Base-by-base conservation (phyloP, 768 basidiomycete genomes). In the Neoboletus brunneissimus region DNA sequence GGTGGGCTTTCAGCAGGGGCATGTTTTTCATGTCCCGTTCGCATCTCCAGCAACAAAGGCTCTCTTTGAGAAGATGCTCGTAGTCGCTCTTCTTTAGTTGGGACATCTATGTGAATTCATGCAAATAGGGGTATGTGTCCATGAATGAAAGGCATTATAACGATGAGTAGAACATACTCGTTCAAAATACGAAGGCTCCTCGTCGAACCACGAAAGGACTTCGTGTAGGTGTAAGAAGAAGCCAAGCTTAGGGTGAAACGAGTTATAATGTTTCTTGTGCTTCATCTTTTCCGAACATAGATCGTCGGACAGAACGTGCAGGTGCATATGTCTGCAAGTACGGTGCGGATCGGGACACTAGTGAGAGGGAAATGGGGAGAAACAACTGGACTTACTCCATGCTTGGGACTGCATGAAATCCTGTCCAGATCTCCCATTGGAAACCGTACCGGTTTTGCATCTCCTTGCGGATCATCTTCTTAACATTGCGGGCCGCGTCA, bases 261-360 rank as follows among this genome's bases (percentile, higher is more conserved):
- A 89, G 65, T 95, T 94, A 73, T 92, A 90, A 62, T 97, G 94
- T 66, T 88, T 90, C 77, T 96, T 97, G 53, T 77, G 81, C 74
- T 94, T 96, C 76, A 95, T 72, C 50, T 73, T 75, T 10, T 82
- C 79, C 0, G 87, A 87, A 52, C 78, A 78, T 35, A 94, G 68
- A 67, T 97, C 94, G 5, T 82, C 79, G 4, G 93, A 94, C 38
- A 97, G 73, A 51, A 97, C 83, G 67, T 97, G 94, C 12, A 96
- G 71, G 66, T 97, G 91, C 3, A 94, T 57, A 68, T 94, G 91
- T 57, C 90, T 91, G 53, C 54, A 3, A 23, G 43, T 25, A 27
- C 5, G 3, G 23, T 42, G 20, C 16, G 34, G 31, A 20, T 38
- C 41, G n/a, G 18, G 31, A 20, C 7, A 16, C 16, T 3, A 25